Conservation (phyloP, 2,329 filamentous ascomycete genomes). For the Xylaria sp. region DNA sequence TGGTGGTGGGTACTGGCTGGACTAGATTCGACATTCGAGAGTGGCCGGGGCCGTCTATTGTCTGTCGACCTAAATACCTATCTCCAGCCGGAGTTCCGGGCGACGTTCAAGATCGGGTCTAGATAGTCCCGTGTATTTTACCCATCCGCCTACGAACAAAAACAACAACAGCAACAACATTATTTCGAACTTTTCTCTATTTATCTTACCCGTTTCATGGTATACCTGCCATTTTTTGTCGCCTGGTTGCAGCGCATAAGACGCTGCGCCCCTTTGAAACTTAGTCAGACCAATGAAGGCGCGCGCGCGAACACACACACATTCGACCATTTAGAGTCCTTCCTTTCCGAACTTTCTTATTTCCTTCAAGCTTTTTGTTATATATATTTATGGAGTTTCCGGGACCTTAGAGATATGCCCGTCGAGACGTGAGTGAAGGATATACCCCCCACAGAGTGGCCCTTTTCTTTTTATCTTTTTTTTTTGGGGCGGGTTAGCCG, state of each 20-base stretch:
- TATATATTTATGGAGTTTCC: slow-evolving; percentile 41
- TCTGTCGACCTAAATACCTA: background rate
- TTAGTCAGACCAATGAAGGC: background rate
- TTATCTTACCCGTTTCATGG: background rate
- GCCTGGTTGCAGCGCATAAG: slow-evolving; percentile 1
- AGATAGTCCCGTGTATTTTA: background rate
- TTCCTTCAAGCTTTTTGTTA: slow-evolving; percentile 19
- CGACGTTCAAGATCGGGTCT: background rate
- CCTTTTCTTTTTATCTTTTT: slow-evolving; percentile 20
- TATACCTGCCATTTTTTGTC: background rate
- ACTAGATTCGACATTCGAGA: slow-evolving; percentile 28
- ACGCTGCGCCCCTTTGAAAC: background rate
- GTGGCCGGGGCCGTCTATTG: slow-evolving; percentile 25
- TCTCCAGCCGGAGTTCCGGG: background rate
- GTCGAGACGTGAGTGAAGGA: slow-evolving; percentile 42
- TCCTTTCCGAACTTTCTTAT: background rate
- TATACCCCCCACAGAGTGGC: slow-evolving; percentile 44
- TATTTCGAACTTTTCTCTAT: background rate
- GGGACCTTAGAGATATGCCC: slow-evolving; percentile 38
- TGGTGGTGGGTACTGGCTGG: slow-evolving; percentile 17
- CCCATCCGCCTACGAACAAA: slow-evolving; percentile 25
- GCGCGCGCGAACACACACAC: slow-evolving; percentile 5
- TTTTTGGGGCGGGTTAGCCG: too few species aligned
- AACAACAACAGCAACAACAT: too few species aligned
- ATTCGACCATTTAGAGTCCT: slow-evolving; percentile 12